Evolutionary conservation across 1,284 basidiomycete species (phyloP), one percentile per base, ranked within the genome.

Genomic region (Tylopilus sp.): DNA sequence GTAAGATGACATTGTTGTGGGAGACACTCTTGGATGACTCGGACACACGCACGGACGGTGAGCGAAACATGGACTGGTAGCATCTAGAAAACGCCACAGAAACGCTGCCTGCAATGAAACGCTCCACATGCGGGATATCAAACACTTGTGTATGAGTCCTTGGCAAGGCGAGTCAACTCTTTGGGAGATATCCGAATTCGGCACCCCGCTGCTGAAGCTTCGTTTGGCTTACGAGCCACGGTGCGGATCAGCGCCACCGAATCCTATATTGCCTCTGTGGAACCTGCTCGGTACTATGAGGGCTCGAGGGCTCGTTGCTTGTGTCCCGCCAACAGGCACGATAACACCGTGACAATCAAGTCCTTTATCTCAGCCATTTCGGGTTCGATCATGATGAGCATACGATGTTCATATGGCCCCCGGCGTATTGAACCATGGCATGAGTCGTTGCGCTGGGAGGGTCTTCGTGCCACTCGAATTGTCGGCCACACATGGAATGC

Each of bases 301-400:
- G 21, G 3, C 21, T 24, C 26, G 4, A 29, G 9, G 50, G 37
- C 30, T 18, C 46, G 54, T 15, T 51, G 46, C 21, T 48, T 58
- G 12, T 58, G 47, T 20, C 44, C 59, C 12, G 44, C 59, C 57
- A 60, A 31, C 34, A 64, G 20, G 26, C 59, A 62, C 40, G 59
- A 55, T 26, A 64, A 36, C 7, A 64, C n/a, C n/a, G n/a, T n/a
- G n/a, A n/a, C 62, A 35, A 64, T 44, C 36, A 51, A 33, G 20
- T 64, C 59, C 30, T 15, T 44, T 38, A 52, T 34, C 20, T 51
- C 48, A 7, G 9, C 31, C 30, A 59, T 34, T 26, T 61, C 53
- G 8, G 46, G 55, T 29, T 43, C 55, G 35, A 60, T 58, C 6
- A 43, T 9, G 17, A 62, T 7, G 24, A 8, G 26, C 20, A 26